phyloP scores from a whole-genome alignment of 2,329 filamentous ascomycete genomes.

The Ophiostoma fasciatum region DNA sequence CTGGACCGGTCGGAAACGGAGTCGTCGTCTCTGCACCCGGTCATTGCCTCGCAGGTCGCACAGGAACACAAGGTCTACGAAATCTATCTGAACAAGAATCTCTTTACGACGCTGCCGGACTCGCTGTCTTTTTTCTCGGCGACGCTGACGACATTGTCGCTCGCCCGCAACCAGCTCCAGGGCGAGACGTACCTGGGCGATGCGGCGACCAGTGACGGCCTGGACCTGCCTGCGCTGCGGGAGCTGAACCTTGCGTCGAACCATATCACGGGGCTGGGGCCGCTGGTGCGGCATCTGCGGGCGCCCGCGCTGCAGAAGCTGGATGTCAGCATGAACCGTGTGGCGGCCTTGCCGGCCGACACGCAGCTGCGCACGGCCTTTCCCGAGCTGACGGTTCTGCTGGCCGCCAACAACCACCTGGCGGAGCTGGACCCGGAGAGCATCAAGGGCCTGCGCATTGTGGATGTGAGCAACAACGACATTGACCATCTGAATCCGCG shows the following conservation, averaged over 20 bases:
- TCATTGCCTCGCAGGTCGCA: constrained; percentile 40
- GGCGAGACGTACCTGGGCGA: constrained; percentile 45
- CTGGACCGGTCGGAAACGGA: constrained; percentile 57
- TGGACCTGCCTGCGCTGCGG: constrained; percentile 59
- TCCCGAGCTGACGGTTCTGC: constrained; percentile 53
- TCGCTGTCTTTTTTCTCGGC: constrained; percentile 57
- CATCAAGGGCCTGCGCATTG: constrained; percentile 57
- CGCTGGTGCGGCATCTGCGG: constrained; percentile 50
- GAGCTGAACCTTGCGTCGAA: constrained; percentile 66
- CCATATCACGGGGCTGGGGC: constrained; percentile 53
- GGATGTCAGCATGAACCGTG: constrained; percentile 70
- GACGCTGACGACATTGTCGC: constrained; percentile 54
- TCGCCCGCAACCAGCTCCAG: constrained; percentile 60
- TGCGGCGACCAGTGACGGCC: constrained; percentile 29
- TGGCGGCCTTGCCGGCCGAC: constrained; percentile 48
- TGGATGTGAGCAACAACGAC: constrained; percentile 76
- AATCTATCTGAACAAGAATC: constrained; percentile 64
- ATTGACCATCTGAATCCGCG: constrained; percentile 69
- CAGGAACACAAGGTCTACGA: constrained; percentile 35
- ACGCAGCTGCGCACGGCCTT: constrained; percentile 46
- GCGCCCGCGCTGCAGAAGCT: constrained; percentile 63
- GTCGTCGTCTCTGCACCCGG: constrained; percentile 42
- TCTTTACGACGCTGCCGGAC: constrained; percentile 53
- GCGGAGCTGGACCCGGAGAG: constrained; percentile 56
- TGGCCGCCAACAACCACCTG: constrained; percentile 69